Conservation (phyloP, 2,329 filamentous ascomycete genomes). For the Aurifilum marmelostoma region DNA sequence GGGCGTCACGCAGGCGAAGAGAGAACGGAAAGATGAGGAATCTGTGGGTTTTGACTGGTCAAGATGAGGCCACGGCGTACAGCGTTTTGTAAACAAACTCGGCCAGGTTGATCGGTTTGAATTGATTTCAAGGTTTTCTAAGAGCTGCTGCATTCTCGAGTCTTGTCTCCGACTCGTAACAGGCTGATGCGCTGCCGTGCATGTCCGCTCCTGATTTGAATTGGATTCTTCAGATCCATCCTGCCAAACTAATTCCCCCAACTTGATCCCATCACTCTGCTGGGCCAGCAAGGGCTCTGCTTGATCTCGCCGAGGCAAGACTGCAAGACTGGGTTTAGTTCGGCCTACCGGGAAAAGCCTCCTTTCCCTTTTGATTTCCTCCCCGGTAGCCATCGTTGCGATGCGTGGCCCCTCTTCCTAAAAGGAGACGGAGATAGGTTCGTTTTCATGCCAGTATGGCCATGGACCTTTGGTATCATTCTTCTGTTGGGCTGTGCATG, state of each 20-base stretch:
- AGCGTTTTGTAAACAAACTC: background rate
- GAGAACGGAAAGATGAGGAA: background rate
- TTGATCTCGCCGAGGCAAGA: conserved; percentile 6
- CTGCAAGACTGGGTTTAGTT: background rate
- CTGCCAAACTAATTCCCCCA: background rate
- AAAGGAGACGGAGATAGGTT: background rate
- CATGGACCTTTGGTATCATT: background rate
- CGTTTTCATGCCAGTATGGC: background rate
- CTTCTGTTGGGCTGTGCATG: background rate
- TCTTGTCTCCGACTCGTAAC: background rate
- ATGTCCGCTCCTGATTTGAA: background rate
- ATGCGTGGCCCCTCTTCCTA: conserved; percentile 1
- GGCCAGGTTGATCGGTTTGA: conserved; percentile 1
- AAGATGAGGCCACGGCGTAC: background rate
- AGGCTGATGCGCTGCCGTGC: background rate
- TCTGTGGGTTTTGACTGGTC: background rate
- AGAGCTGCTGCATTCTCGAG: background rate
- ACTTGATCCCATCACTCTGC: conserved; percentile 2
- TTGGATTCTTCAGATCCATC: background rate
- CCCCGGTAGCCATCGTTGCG: conserved; percentile 5
- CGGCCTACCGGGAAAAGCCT: background rate
- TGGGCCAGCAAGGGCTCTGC: conserved; percentile 7
- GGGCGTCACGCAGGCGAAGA: background rate
- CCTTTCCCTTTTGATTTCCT: background rate
- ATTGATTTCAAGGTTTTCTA: no score